A percentile compares a stretch with the other conserved stretches of the same genome.
Evolutionary conservation across 768 basidiomycete genomes (phyloP).

Genomic region (Suillus sp.): DNA sequence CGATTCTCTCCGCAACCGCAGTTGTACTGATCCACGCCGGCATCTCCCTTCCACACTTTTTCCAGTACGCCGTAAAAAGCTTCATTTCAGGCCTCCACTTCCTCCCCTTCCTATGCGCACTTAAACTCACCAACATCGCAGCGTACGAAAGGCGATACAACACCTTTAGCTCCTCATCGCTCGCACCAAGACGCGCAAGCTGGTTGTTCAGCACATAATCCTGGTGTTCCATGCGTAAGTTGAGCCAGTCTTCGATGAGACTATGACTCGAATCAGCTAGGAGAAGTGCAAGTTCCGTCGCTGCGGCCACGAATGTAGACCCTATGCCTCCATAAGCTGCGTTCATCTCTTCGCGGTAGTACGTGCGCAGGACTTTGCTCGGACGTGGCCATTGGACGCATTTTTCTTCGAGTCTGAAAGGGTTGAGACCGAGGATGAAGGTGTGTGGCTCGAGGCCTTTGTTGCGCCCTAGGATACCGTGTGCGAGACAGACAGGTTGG

Average conservation of each 20-base stretch:
- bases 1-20: slow-evolving; percentile 15
- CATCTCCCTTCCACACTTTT: not conserved
- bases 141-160: slow-evolving; percentile 7
- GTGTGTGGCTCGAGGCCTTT: not conserved
- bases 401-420: slow-evolving; percentile 1
- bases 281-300: slow-evolving; percentile 1
- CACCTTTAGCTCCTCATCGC: not conserved
- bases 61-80: slow-evolving; percentile 7
- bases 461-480: slow-evolving; percentile 9
- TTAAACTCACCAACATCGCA: slow-evolving; percentile 12
- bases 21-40: not conserved
- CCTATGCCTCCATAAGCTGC: slow-evolving; percentile 1
- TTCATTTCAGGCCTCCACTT: slow-evolving; percentile 3
- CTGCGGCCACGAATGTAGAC: not conserved
- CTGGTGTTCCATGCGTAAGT: slow-evolving; percentile 4
- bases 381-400: slow-evolving; percentile 3
- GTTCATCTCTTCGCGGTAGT: slow-evolving; percentile 5
- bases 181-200: slow-evolving; percentile 1
- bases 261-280: slow-evolving; percentile 7
- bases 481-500: slow-evolving; percentile 3
- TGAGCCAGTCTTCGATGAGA: slow-evolving; percentile 12
- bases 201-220: slow-evolving; percentile 2
- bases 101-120: slow-evolving; percentile 6
- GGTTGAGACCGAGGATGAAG: not conserved
- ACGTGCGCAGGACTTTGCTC: slow-evolving; percentile 6